These are phyloP conservation scores for Boletus vermiculosoides DNA, from an alignment of 768 basidiomycete species.

Conservation along the genomic window DNA sequence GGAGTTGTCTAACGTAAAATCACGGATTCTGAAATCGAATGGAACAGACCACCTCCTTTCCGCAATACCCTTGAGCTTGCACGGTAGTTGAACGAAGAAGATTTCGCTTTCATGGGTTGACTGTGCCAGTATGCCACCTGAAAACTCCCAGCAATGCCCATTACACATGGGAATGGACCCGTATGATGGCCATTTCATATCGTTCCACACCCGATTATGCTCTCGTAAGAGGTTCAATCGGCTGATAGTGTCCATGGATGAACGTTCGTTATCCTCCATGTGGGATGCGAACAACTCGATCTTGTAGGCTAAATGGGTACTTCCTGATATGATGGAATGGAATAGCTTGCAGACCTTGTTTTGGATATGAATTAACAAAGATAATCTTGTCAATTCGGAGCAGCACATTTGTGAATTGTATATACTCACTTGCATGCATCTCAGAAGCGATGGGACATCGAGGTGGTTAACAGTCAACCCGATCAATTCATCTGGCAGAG, in stretches of 20 bases:
- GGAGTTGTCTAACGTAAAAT: constrained; percentile 38
- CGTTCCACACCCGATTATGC: constrained; percentile 31
- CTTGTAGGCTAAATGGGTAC: constrained; percentile 30
- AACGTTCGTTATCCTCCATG: constrained; percentile 24
- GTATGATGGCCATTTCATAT: constrained; percentile 21
- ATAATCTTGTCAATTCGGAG: not conserved
- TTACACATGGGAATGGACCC: constrained; percentile 13
- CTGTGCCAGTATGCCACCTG: constrained; percentile 36
- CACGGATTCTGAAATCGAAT: constrained; percentile 30
- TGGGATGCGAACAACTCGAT: constrained; percentile 30
- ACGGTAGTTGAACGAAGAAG: constrained; percentile 31
- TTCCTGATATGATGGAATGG: constrained; percentile 25
- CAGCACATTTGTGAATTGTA: not conserved
- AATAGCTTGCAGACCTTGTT: constrained; percentile 34
- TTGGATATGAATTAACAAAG: not conserved
- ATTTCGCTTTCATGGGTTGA: constrained; percentile 20
- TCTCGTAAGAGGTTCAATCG: constrained; percentile 29
- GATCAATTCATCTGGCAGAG: constrained; percentile 33
- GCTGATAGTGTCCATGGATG: constrained; percentile 17
- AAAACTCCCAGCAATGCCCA: constrained; percentile 35
- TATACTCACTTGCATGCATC: constrained; percentile 27
- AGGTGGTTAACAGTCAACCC: constrained; percentile 26
- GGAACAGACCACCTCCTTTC: constrained; percentile 28
- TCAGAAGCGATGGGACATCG: constrained; percentile 29
- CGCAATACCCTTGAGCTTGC: constrained; percentile 27